phyloP scores from a whole-genome alignment of 2,329 filamentous ascomycete species.

The Xylaria sp. region DNA sequence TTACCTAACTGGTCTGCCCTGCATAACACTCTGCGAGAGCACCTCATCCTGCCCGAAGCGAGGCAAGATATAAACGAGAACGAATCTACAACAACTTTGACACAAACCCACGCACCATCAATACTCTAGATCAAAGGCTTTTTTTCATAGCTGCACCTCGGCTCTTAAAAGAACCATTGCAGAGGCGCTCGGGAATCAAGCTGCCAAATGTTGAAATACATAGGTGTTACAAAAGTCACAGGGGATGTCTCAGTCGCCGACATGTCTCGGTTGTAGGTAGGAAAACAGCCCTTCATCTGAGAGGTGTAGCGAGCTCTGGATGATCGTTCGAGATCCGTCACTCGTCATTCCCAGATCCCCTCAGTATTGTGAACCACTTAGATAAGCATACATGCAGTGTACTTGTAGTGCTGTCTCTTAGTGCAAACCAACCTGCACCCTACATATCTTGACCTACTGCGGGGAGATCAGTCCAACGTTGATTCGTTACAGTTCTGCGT shows the following conservation, averaged over 20 bases:
- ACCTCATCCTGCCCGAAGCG: background rate
- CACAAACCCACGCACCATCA: too few relatives aligned
- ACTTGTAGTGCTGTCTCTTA: too few relatives aligned
- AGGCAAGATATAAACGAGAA: background rate
- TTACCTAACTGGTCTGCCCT: background rate
- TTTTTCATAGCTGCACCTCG: background rate
- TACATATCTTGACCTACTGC: too few relatives aligned
- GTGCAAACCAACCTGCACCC: too few relatives aligned
- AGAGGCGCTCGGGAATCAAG: background rate
- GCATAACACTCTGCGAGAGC: background rate
- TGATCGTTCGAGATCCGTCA: too few relatives aligned
- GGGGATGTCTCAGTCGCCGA: background rate
- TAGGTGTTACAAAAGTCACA: background rate
- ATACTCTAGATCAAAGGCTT: background rate
- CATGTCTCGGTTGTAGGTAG: background rate
- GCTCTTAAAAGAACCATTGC: background rate
- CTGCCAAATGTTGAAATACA: background rate
- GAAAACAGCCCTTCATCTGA: background rate
- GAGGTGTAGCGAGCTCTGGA: background rate
- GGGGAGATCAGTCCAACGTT: too few relatives aligned
- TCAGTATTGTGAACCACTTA: too few relatives aligned
- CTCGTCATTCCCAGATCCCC: too few relatives aligned
- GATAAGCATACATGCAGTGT: too few relatives aligned
- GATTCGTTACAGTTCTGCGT: too few relatives aligned
- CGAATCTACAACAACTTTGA: background rate